Base-by-base conservation (phyloP, 2,329 filamentous ascomycete genomes). In the Tolypocladium album region DNA sequence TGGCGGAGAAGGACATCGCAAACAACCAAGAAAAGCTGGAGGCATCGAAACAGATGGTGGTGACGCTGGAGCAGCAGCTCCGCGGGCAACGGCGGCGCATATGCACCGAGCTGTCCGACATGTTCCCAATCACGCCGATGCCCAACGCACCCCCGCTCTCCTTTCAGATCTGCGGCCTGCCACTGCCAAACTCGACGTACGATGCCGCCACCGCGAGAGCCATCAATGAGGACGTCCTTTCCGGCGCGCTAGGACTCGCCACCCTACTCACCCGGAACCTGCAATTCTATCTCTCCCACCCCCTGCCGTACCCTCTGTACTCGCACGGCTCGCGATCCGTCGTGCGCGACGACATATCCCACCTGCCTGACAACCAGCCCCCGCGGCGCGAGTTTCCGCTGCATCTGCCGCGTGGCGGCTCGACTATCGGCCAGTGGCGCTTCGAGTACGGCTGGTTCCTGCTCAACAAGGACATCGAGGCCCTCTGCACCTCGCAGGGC, bases 361-460 rank as follows among this genome's bases (percentile, higher is more conserved):
- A 81, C 34, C 72, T 85, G 0, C 67, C 75, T 0, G 77, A 80
- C 36, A 72, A 83, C n/a, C 67, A 67, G 0, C 61, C 70, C 8
- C 74, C 82, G 59, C 82, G 86, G 55, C 80, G 87, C 58, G 86
- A 85, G 7, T 99, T 96, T 67, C 94, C 94, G 0, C 81, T 99
- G 0, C 92, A 92, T 72, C 70, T 85, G 0, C 80, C 80, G 0
- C 75, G 81, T 2, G 82, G 83, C 20, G 82, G 82, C 74, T 89
- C 76, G n/a, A 82, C 69, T 0, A 82, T 84, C 2, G 85, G 91
- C 0, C 85, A 92, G 55, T 97, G 93, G 76, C 87, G 93, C 2
- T 97, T 97, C 72, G 93, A 97, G 67, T 99, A 97, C 71, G 94
- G 82, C 13, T 94, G 96, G 70, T 99, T 97, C 68, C 78, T 97